A percentile compares a stretch with the other conserved stretches of the same genome.
phyloP scores from a whole-genome alignment of 2,329 filamentous ascomycete genomes.

The Nemania sp. region DNA sequence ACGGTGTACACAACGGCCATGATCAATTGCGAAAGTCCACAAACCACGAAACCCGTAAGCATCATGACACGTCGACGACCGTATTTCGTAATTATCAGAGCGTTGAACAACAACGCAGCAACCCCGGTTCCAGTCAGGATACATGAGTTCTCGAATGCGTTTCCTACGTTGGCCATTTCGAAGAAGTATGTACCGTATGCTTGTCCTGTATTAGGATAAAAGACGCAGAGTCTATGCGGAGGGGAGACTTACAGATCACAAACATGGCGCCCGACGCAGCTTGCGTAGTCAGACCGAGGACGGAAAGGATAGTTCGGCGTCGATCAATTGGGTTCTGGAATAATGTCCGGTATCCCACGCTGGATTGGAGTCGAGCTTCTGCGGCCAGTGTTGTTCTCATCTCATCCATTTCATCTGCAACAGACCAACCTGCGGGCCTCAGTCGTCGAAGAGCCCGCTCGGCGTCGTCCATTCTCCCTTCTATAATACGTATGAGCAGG shows the following conservation, averaged over 20 bases:
- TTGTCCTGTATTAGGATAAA: slow-evolving; percentile 31
- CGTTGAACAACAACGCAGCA: slow-evolving; percentile 58
- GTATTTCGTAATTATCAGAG: slow-evolving; percentile 53
- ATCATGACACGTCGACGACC: slow-evolving; percentile 59
- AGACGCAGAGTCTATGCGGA: not conserved
- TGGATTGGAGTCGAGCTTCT: slow-evolving; percentile 38
- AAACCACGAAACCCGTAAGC: slow-evolving; percentile 53
- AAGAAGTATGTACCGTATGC: slow-evolving; percentile 63
- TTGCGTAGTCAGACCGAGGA: slow-evolving; percentile 53
- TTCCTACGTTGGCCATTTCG: slow-evolving; percentile 58
- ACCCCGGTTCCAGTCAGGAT: slow-evolving; percentile 58
- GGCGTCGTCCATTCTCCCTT: slow-evolving; percentile 37
- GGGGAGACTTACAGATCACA: slow-evolving; percentile 50
- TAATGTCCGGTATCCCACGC: slow-evolving; percentile 49
- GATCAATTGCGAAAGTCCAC: slow-evolving; percentile 57
- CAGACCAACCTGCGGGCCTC: slow-evolving; percentile 37
- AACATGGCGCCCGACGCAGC: slow-evolving; percentile 60
- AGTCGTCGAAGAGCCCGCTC: slow-evolving; percentile 41
- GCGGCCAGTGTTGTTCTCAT: slow-evolving; percentile 44
- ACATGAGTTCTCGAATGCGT: slow-evolving; percentile 60
- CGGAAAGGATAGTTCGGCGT: slow-evolving; percentile 51
- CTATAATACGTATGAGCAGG: slow-evolving; percentile 11
- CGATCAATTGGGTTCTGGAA: slow-evolving; percentile 56
- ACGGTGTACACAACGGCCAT: slow-evolving; percentile 56
- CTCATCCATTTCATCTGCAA: slow-evolving; percentile 42